Evolutionary conservation across 2,329 filamentous ascomycete species (phyloP).

Genomic region (Bimuria novae-zelandiae): DNA sequence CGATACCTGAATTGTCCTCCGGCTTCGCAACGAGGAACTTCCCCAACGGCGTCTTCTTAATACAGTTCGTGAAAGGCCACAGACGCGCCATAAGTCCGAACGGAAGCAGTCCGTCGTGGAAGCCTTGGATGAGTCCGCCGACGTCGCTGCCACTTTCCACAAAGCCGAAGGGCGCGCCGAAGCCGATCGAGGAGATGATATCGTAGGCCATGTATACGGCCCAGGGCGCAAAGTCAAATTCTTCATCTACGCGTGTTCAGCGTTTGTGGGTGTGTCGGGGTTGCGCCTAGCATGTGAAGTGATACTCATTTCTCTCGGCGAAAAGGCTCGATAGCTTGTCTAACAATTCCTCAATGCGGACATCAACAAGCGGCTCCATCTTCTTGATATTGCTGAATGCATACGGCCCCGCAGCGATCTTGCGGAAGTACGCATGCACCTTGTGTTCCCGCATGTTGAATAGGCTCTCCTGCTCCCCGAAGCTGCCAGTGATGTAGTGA

Average conservation of each 20-base stretch:
- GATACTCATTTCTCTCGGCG: slow-evolving; percentile 45
- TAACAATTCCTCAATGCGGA: slow-evolving; percentile 57
- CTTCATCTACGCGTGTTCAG: background rate
- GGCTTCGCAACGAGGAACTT: slow-evolving; percentile 60
- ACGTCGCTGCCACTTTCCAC: slow-evolving; percentile 56
- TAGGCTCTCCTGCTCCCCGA: slow-evolving; percentile 59
- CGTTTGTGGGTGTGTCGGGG: too few relatives aligned
- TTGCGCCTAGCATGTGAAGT: background rate
- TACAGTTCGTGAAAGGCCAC: slow-evolving; percentile 59
- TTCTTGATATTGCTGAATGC: slow-evolving; percentile 61
- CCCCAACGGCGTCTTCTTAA: slow-evolving; percentile 58
- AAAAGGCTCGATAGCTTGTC: slow-evolving; percentile 54
- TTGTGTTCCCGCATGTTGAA: slow-evolving; percentile 63
- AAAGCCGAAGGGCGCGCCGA: slow-evolving; percentile 62
- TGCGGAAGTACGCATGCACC: slow-evolving; percentile 58
- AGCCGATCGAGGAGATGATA: slow-evolving; percentile 61
- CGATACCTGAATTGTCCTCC: slow-evolving; percentile 59
- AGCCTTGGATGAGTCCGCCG: slow-evolving; percentile 57
- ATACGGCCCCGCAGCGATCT: slow-evolving; percentile 61
- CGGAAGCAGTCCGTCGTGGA: slow-evolving; percentile 57
- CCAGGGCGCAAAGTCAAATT: slow-evolving; percentile 62
- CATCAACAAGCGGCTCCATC: slow-evolving; percentile 63
- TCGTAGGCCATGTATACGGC: slow-evolving; percentile 59
- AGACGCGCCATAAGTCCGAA: slow-evolving; percentile 59
- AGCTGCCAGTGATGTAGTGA: slow-evolving; percentile 63